Evolutionary conservation across 768 basidiomycete genomes (phyloP).

Genomic region (Lactifluus piperatus): DNA sequence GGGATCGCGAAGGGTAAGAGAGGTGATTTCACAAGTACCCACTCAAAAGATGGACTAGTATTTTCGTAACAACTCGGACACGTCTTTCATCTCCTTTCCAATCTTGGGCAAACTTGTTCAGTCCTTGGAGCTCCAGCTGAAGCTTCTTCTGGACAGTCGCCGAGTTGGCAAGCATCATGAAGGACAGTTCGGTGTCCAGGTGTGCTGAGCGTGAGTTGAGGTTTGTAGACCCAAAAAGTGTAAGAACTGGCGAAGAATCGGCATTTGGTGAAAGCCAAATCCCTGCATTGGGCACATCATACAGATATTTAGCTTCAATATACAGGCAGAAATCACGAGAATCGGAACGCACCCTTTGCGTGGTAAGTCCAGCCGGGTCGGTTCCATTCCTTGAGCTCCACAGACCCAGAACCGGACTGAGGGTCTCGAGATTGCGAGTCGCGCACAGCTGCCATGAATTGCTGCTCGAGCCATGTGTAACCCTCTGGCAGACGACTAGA

Average conservation of each 20-base stretch:
- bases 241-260: constrained; percentile 49
- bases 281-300: constrained; percentile 37
- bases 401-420: constrained; percentile 32
- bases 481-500: constrained; percentile 94
- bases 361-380: constrained; percentile 94
- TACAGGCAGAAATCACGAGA: background rate
- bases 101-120: constrained; percentile 40
- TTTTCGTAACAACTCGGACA: constrained; percentile 56
- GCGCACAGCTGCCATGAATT: constrained; percentile 63
- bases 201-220: constrained; percentile 86
- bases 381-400: constrained; percentile 84
- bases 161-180: constrained; percentile 69
- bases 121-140: constrained; percentile 42
- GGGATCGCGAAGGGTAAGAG: background rate
- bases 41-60: constrained; percentile 53
- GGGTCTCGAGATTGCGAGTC: constrained; percentile 29
- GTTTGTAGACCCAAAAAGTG: constrained; percentile 92
- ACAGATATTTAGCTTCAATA: background rate
- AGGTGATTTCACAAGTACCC: constrained; percentile 50
- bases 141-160: constrained; percentile 38
- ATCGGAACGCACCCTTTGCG: constrained; percentile 67
- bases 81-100: constrained; percentile 55
- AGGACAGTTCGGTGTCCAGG: constrained; percentile 87
- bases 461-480: constrained; percentile 80
- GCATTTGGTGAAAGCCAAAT: constrained; percentile 71